A percentile compares a stretch with the other conserved stretches of the same genome.
Evolutionary conservation across 139 green algal species (phyloP).

Genomic region (Chlorella sp.): DNA sequence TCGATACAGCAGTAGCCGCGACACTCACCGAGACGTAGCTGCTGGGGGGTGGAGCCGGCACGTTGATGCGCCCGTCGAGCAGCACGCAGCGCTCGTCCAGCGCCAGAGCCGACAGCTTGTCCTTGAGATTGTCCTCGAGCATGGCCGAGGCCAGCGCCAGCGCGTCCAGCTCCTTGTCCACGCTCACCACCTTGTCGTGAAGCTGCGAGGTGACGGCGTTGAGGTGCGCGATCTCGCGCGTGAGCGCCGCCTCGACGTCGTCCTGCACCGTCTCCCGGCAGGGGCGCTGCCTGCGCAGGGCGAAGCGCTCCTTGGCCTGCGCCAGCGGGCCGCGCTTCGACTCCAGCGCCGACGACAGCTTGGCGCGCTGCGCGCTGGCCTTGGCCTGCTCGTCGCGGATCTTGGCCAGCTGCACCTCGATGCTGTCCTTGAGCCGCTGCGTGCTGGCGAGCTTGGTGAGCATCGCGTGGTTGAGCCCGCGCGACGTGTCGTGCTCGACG

Average conservation of each 20-base stretch:
- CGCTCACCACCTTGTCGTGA: slow-evolving; percentile 18
- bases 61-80: slow-evolving; percentile 35
- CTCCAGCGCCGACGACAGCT: slow-evolving; percentile 25
- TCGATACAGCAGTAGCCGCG: too few relatives aligned
- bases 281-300: slow-evolving; percentile 24
- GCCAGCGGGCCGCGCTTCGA: slow-evolving; percentile 29
- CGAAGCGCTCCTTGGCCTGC: slow-evolving; percentile 36
- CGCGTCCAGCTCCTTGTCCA: slow-evolving; percentile 24
- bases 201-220: slow-evolving; percentile 25
- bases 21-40: too few relatives aligned
- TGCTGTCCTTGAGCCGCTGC: slow-evolving; percentile 2
- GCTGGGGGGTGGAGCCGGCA: slow-evolving; percentile 19
- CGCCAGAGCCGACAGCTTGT: slow-evolving; percentile 27
- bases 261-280: slow-evolving; percentile 32
- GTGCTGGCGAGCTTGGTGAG: slow-evolving; percentile 23
- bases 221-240: slow-evolving; percentile 34
- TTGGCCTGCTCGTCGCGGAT: slow-evolving; percentile 18
- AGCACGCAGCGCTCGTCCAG: slow-evolving; percentile 31
- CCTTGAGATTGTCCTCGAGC: slow-evolving; percentile 31
- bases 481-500: slow-evolving; percentile 24
- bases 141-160: slow-evolving; percentile 16
- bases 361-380: slow-evolving; percentile 15
- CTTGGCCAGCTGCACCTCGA: slow-evolving; percentile 7
- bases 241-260: slow-evolving; percentile 37
- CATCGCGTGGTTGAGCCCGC: slow-evolving; percentile 28